These are phyloP conservation scores for Pinus albicaulis DNA, from an alignment of 75 land plant species.

Conservation along the genomic window DNA sequence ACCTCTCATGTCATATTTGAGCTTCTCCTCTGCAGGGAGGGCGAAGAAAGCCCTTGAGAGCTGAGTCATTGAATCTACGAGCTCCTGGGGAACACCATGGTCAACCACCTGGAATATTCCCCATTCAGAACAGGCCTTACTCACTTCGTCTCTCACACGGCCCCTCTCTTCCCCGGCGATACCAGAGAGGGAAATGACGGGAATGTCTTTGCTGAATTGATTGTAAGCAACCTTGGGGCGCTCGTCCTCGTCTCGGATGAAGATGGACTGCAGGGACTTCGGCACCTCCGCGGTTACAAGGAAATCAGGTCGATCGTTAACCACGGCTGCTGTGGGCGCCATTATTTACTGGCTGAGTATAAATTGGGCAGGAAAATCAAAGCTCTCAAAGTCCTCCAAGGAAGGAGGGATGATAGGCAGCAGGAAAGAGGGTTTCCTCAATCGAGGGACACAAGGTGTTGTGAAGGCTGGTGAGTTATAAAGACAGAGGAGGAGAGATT, in stretches of 20 bases:
- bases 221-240: conserved; percentile 14
- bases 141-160: not conserved
- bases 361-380: too few species aligned
- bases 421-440: too few species aligned
- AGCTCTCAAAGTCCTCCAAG: too few species aligned
- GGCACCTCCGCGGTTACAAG: conserved; percentile 29
- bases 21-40: conserved; percentile 23
- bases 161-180: not conserved
- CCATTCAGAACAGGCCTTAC: conserved; percentile 20
- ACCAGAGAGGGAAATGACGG: conserved; percentile 9
- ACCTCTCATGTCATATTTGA: conserved; percentile 12
- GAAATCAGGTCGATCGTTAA: not conserved
- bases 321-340: too few species aligned
- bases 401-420: too few species aligned
- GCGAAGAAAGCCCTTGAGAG: conserved; percentile 10
- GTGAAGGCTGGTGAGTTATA: too few species aligned
- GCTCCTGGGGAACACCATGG: conserved; percentile 8
- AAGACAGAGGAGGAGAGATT: too few species aligned
- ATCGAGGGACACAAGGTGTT: too few species aligned
- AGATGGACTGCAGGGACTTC: conserved; percentile 25
- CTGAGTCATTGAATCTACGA: not conserved
- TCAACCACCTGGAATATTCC: conserved; percentile 27
- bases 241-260: conserved; percentile 12
- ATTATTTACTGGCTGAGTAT: too few species aligned
- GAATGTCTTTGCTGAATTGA: conserved; percentile 13